A percentile compares a stretch with the other conserved stretches of the same genome.
phyloP scores from a whole-genome alignment of 768 basidiomycete species.

The Hericium coralloides region DNA sequence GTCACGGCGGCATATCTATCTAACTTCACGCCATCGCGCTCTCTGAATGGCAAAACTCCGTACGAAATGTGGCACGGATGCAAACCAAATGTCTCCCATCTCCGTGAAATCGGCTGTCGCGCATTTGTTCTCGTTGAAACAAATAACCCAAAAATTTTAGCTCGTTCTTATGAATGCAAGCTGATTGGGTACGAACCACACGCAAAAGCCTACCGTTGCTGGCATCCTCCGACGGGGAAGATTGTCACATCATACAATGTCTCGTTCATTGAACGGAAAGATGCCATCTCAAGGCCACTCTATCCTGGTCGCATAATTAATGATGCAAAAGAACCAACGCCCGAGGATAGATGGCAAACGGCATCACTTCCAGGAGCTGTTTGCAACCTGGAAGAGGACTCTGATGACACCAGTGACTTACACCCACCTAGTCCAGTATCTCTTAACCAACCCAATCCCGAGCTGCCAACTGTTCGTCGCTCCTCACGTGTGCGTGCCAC shows the following conservation, averaged over 20 bases:
- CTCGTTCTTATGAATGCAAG: background rate
- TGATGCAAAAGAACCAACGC: background rate
- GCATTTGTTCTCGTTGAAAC: background rate
- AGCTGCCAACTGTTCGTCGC: background rate
- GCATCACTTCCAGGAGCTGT: background rate
- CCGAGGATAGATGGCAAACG: background rate
- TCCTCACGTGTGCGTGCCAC: background rate
- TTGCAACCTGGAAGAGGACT: background rate
- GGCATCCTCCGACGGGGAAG: background rate
- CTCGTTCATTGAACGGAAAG: background rate
- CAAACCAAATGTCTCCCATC: background rate
- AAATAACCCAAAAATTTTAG: background rate
- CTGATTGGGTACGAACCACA: background rate
- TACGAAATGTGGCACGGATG: background rate
- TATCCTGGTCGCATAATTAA: background rate
- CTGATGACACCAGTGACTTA: too few species aligned
- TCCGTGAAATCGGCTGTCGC: background rate
- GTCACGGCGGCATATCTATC: background rate
- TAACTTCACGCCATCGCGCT: background rate
- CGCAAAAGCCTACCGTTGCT: background rate
- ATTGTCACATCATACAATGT: background rate
- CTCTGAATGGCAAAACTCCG: background rate
- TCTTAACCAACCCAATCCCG: background rate
- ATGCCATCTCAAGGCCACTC: background rate
- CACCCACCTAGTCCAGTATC: background rate